A percentile compares a stretch with the other conserved stretches of the same genome.
These are phyloP conservation scores for Aspergillus indologenus DNA, from an alignment of 495 filamentous ascomycete species.

Conservation along the genomic window DNA sequence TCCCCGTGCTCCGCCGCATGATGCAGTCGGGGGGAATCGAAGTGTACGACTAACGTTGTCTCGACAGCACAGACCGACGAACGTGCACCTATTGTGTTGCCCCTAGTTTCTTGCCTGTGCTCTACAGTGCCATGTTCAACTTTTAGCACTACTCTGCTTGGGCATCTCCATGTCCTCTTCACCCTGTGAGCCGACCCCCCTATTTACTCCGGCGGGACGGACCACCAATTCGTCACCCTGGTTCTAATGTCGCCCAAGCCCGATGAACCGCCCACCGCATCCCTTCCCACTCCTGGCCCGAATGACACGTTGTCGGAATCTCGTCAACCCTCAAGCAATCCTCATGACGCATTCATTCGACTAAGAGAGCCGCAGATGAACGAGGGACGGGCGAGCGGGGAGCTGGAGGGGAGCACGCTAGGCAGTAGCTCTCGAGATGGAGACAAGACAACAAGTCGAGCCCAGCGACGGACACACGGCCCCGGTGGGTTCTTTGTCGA, in stretches of 20 bases:
- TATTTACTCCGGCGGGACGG: slow-evolving; percentile 25
- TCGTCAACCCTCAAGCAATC: slow-evolving; percentile 11
- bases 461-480: slow-evolving; percentile 33
- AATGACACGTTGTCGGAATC: slow-evolving; percentile 11
- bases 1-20: slow-evolving; percentile 9
- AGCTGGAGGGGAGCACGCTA: slow-evolving; percentile 42
- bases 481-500: slow-evolving; percentile 49
- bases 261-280: slow-evolving; percentile 16
- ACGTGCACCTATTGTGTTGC: background rate
- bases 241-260: slow-evolving; percentile 27
- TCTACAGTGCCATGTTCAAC: slow-evolving; percentile 2
- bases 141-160: background rate
- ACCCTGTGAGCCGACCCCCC: slow-evolving; percentile 18
- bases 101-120: background rate
- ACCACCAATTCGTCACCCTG: slow-evolving; percentile 19
- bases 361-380: slow-evolving; percentile 27
- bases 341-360: slow-evolving; percentile 22
- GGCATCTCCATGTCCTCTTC: slow-evolving; percentile 23
- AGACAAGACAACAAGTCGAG: slow-evolving; percentile 25
- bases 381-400: slow-evolving; percentile 32
- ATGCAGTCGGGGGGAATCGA: background rate
- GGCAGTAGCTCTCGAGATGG: slow-evolving; percentile 42
- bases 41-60: slow-evolving; percentile 3
- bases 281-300: slow-evolving; percentile 18
- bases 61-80: slow-evolving; percentile 8